Conservation (phyloP, 1,139 yeast species). For the Schizosaccharomyces versatilis region DNA sequence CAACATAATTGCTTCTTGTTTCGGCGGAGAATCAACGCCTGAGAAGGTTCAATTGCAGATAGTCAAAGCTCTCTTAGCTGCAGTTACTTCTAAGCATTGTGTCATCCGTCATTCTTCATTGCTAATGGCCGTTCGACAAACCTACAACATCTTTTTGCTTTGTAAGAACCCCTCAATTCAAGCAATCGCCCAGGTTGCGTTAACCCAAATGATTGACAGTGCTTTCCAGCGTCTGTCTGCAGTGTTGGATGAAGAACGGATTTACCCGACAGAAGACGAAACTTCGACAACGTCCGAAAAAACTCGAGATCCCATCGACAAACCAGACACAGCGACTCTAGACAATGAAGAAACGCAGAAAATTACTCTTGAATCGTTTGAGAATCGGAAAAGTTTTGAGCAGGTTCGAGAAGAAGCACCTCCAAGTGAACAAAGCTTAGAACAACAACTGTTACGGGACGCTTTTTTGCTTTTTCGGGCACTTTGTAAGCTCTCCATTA, state of each 20-base stretch:
- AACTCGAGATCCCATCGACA: background rate
- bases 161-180: conserved; percentile 68
- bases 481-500: conserved; percentile 78
- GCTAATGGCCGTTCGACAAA: conserved; percentile 75
- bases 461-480: conserved; percentile 85
- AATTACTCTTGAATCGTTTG: conserved; percentile 15
- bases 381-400: conserved; percentile 14
- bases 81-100: conserved; percentile 40
- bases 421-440: conserved; percentile 17
- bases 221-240: conserved; percentile 41
- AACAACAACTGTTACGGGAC: conserved; percentile 55
- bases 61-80: conserved; percentile 73
- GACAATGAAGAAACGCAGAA: conserved; percentile 13
- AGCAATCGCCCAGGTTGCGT: conserved; percentile 83
- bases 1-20: conserved; percentile 63
- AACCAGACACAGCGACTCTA: background rate
- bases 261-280: conserved; percentile 4
- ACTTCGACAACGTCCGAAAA: background rate
- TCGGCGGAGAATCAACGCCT: conserved; percentile 82
- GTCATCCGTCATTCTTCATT: conserved; percentile 82
- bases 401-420: conserved; percentile 10
- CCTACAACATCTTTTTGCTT: conserved; percentile 73
- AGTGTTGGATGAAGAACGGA: background rate
- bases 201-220: conserved; percentile 73
- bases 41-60: conserved; percentile 76